phyloP scores from a whole-genome alignment of 441 rosid species.

The Populus hybrid region DNA sequence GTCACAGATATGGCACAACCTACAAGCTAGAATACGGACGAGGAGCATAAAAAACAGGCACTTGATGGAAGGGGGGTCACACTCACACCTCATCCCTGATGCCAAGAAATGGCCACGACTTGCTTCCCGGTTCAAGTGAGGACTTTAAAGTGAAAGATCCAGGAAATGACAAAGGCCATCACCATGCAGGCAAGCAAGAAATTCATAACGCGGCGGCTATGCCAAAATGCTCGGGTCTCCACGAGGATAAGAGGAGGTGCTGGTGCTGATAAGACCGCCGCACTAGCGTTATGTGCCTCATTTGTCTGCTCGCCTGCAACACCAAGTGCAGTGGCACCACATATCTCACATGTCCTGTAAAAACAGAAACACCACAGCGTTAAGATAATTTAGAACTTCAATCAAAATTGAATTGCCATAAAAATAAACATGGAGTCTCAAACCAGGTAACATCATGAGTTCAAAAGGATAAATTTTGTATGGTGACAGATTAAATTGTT shows the following conservation, averaged over 20 bases:
- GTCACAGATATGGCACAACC: not conserved
- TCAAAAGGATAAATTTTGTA: not conserved
- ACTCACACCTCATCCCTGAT: not conserved
- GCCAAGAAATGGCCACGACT: not conserved
- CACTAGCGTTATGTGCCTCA: conserved; percentile 21
- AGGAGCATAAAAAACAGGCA: not conserved
- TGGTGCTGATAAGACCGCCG: conserved; percentile 23
- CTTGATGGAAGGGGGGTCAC: not conserved
- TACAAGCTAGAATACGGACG: not conserved
- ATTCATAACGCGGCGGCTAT: conserved; percentile 46
- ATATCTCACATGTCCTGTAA: conserved; percentile 70
- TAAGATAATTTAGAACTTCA: not conserved
- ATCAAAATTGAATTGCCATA: not conserved
- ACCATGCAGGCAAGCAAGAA: conserved; percentile 55
- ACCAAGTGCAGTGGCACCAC: conserved; percentile 42
- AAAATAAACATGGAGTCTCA: not conserved
- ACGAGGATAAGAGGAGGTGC: conserved; percentile 26
- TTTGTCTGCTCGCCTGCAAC: conserved; percentile 29
- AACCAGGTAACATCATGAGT: not conserved
- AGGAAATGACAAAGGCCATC: conserved; percentile 50
- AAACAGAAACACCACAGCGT: not conserved
- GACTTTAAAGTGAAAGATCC: conserved; percentile 51
- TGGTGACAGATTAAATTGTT: too few relatives aligned
- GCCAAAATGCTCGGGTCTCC: conserved; percentile 43
- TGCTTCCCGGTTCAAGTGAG: conserved; percentile 20